phyloP scores from a whole-genome alignment of 441 rosid genomes.

The Adansonia gregorii region DNA sequence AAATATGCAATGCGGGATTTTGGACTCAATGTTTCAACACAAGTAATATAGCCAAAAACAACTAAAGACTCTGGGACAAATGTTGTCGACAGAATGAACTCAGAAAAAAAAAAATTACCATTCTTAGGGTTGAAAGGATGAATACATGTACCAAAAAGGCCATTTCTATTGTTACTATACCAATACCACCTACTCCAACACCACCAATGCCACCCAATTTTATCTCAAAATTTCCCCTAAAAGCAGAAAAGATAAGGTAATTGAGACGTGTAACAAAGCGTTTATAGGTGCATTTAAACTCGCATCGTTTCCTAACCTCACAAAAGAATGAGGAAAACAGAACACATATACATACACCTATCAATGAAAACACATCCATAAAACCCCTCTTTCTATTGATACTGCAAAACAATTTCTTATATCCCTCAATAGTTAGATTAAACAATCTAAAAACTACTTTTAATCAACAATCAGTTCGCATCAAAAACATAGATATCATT shows the following conservation, averaged over 20 bases:
- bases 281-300: neutral
- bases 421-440: neutral
- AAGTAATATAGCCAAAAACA: too few relatives aligned
- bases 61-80: neutral
- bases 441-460: neutral
- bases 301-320: neutral
- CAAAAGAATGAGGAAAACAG: neutral
- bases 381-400: neutral
- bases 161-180: neutral
- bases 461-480: neutral
- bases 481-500: neutral
- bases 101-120: neutral
- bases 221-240: too few relatives aligned
- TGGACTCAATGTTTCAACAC: too few relatives aligned
- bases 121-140: neutral
- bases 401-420: neutral
- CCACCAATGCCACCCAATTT: neutral
- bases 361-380: neutral
- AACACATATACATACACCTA: neutral
- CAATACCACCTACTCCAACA: neutral
- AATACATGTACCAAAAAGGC: neutral
- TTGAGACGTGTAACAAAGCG: neutral
- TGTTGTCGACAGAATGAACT: neutral
- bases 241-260: neutral
- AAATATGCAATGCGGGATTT: too few relatives aligned